Evolutionary conservation across 495 filamentous ascomycete species (phyloP).

Genomic region (Aspergillus panamensis): DNA sequence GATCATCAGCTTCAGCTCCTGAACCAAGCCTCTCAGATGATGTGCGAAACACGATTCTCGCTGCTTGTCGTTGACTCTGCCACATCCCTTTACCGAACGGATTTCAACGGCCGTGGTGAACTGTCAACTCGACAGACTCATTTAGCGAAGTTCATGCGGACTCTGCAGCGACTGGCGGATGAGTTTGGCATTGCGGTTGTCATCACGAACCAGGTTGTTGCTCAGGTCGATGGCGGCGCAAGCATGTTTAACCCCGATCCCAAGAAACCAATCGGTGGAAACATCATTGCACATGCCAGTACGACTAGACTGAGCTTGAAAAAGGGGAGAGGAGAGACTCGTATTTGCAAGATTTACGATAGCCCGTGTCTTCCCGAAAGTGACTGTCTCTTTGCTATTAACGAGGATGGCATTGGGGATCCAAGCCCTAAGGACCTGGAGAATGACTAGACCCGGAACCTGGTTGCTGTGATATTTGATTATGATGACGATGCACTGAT

Average conservation of each 20-base stretch:
- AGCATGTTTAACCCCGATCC: constrained; percentile 99
- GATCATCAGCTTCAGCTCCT: constrained; percentile 94
- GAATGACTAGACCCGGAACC: constrained; percentile 52
- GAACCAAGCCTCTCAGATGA: constrained; percentile 94
- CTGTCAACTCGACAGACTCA: constrained; percentile 86
- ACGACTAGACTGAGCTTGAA: constrained; percentile 88
- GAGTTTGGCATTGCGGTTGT: constrained; percentile 98
- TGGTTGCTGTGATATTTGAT: constrained; percentile 26
- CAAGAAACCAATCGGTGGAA: constrained; percentile 98
- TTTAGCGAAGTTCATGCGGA: constrained; percentile 96
- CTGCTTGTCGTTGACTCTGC: constrained; percentile 93
- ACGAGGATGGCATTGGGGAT: constrained; percentile 93
- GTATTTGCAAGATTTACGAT: constrained; percentile 98
- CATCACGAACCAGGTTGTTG: constrained; percentile 98
- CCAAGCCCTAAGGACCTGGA: constrained; percentile 94
- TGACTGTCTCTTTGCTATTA: constrained; percentile 95
- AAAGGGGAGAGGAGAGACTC: constrained; percentile 91
- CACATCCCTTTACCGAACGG: constrained; percentile 90
- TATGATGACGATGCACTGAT: constrained; percentile 27
- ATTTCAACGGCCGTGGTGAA: constrained; percentile 93
- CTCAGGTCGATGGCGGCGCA: constrained; percentile 94
- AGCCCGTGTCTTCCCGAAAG: constrained; percentile 95
- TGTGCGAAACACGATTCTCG: constrained; percentile 98
- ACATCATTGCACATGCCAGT: constrained; percentile 96
- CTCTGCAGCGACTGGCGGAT: constrained; percentile 87